Evolutionary conservation across 2,329 filamentous ascomycete genomes (phyloP).

Genomic region (Calonectria crousiana): DNA sequence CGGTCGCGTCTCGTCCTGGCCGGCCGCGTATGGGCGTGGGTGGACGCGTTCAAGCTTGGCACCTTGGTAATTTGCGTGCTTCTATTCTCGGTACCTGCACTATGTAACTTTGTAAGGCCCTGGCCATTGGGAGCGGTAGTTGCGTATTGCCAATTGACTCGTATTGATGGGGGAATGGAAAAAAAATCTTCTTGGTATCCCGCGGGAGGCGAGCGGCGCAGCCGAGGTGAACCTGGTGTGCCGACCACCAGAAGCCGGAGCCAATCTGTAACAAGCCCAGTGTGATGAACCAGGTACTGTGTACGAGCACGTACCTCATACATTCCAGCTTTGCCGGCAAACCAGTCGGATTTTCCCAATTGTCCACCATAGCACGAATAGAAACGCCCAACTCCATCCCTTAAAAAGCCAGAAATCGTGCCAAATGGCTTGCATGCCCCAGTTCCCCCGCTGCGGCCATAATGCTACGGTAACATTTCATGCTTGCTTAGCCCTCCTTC

Average conservation of each 20-base stretch:
- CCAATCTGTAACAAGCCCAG: not conserved
- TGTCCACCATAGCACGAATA: not conserved
- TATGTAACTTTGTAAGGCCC: conserved; percentile 18
- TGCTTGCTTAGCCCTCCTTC: not conserved
- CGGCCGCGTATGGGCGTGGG: conserved; percentile 13
- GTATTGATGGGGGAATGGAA: not conserved
- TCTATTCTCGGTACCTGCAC: conserved; percentile 19
- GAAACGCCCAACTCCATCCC: not conserved
- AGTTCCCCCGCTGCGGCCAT: not conserved
- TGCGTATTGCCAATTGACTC: not conserved
- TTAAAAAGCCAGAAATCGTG: not conserved
- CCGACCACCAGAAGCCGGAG: not conserved
- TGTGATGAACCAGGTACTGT: not conserved
- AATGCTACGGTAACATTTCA: conserved; percentile 14
- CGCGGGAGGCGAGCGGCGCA: conserved; percentile 5
- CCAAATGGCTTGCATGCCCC: conserved; percentile 1
- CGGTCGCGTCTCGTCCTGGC: conserved; percentile 21
- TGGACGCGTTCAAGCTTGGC: conserved; percentile 2
- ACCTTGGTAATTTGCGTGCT: conserved; percentile 15
- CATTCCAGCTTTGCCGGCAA: not conserved
- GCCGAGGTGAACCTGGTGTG: not conserved
- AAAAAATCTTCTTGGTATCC: not conserved
- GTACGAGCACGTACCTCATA: not conserved
- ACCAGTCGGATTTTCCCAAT: not conserved
- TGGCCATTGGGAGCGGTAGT: conserved; percentile 12